These are phyloP conservation scores for Fusarium algeriense DNA, from an alignment of 2,329 filamentous ascomycete genomes.

Conservation along the genomic window DNA sequence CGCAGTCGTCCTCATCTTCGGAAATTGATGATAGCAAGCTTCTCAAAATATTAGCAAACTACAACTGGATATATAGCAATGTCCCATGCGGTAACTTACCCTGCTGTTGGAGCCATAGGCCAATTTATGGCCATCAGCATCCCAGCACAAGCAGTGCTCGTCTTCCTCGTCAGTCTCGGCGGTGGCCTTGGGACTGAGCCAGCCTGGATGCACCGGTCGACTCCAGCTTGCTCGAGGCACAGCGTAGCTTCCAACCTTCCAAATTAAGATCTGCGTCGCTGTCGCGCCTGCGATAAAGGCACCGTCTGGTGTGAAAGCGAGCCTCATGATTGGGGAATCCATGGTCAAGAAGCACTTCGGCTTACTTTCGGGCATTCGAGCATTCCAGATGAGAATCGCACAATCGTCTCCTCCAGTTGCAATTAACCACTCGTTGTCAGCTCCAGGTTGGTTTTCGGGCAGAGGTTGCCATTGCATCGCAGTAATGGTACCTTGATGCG, in stretches of 20 bases:
- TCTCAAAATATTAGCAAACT: conserved; percentile 24
- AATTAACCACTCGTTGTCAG: conserved; percentile 66
- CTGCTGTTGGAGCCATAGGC: conserved; percentile 73
- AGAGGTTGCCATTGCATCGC: conserved; percentile 72
- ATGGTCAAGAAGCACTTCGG: conserved; percentile 72
- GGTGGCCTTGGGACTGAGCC: conserved; percentile 68
- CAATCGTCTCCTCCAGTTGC: conserved; percentile 73
- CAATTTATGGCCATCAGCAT: conserved; percentile 70
- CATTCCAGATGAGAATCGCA: conserved; percentile 73
- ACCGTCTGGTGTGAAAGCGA: conserved; percentile 73
- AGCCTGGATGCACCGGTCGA: conserved; percentile 66
- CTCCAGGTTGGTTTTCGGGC: conserved; percentile 49
- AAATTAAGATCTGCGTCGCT: conserved; percentile 69
- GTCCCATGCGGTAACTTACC: conserved; percentile 58
- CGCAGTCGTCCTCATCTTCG: conserved; percentile 49
- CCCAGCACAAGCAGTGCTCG: conserved; percentile 72
- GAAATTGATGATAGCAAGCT: conserved; percentile 67
- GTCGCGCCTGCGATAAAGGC: conserved; percentile 73
- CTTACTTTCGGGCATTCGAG: conserved; percentile 65
- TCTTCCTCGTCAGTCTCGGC: conserved; percentile 69
- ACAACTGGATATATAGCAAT: too few species aligned
- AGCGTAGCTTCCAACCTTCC: conserved; percentile 71
- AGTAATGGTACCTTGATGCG: conserved; percentile 70
- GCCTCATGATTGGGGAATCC: conserved; percentile 67
- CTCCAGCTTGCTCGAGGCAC: conserved; percentile 72